Percentiles rank a stretch among this genome's conserved stretches.
phyloP scores from a whole-genome alignment of 805 yeast genomes.

The Yarrowia keelungensis region DNA sequence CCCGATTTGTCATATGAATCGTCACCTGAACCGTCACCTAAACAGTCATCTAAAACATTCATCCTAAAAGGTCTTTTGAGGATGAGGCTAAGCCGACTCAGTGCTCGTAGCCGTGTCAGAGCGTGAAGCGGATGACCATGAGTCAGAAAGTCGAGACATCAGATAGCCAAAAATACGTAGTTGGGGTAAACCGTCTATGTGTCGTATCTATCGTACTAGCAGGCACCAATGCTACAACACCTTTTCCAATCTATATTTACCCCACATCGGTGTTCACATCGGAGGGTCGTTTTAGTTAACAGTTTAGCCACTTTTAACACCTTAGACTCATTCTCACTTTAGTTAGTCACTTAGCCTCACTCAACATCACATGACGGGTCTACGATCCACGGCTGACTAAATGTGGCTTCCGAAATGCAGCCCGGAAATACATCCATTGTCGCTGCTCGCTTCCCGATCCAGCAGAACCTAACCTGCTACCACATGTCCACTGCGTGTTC shows the following conservation, averaged over 20 bases:
- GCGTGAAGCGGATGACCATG: no score
- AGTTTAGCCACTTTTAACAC: no score
- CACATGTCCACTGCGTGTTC: slow-evolving; percentile 7
- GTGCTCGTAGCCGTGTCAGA: no score
- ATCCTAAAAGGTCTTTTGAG: no score
- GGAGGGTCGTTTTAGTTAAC: no score
- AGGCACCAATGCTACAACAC: no score
- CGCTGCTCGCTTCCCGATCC: slow-evolving; percentile 32
- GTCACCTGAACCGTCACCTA: no score
- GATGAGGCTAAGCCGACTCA: no score
- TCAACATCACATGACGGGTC: slow-evolving; percentile 8
- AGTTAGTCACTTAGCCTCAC: slow-evolving; percentile 19
- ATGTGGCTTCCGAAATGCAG: slow-evolving; percentile 16
- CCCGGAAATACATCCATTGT: not conserved
- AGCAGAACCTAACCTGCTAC: slow-evolving; percentile 12
- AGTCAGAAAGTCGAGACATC: no score
- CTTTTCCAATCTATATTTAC: not conserved
- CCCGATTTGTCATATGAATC: no score
- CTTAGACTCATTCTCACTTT: not conserved
- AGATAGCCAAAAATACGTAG: not conserved
- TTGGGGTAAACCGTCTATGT: not conserved
- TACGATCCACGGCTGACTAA: slow-evolving; percentile 9
- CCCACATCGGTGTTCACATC: not conserved
- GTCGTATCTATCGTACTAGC: no score
- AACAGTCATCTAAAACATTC: no score